Conservation (phyloP, 164 flowering plant species). For the Stephania yunnanensis region DNA sequence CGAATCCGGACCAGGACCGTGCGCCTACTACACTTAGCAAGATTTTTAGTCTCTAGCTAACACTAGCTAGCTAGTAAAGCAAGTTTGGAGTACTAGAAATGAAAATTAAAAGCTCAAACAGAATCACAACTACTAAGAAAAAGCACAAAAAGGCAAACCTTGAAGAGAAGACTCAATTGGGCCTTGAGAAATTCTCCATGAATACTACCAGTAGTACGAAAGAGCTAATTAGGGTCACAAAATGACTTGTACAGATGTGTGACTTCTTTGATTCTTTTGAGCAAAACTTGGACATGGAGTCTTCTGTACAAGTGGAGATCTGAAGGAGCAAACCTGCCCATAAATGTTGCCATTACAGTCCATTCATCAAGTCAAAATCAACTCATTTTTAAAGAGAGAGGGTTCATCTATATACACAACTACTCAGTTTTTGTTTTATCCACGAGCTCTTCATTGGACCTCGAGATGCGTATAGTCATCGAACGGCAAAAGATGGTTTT, state of each 20-base stretch:
- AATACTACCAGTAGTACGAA: too few species aligned
- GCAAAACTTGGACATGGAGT: background rate
- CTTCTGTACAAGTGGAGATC: background rate
- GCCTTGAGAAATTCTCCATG: background rate
- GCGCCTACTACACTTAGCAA: too few species aligned
- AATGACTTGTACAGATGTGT: too few species aligned
- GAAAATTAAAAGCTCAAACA: background rate
- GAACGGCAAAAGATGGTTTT: background rate
- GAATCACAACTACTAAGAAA: too few species aligned
- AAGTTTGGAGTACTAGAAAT: background rate
- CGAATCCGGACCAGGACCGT: too few species aligned
- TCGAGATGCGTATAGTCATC: background rate
- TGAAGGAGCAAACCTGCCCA: background rate
- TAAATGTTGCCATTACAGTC: too few species aligned
- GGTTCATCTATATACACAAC: background rate
- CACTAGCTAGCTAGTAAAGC: too few species aligned
- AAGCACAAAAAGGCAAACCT: too few species aligned
- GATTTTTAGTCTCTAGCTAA: too few species aligned
- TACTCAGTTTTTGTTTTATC: background rate
- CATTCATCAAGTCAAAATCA: background rate
- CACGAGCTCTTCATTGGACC: background rate
- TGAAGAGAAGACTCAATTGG: too few species aligned
- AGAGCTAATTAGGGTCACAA: too few species aligned
- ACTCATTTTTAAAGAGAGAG: background rate
- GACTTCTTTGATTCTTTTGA: too few species aligned